A percentile compares a stretch with the other conserved stretches of the same genome.
Conservation (phyloP, 768 basidiomycete species). For the Favolaschia claudopus region DNA sequence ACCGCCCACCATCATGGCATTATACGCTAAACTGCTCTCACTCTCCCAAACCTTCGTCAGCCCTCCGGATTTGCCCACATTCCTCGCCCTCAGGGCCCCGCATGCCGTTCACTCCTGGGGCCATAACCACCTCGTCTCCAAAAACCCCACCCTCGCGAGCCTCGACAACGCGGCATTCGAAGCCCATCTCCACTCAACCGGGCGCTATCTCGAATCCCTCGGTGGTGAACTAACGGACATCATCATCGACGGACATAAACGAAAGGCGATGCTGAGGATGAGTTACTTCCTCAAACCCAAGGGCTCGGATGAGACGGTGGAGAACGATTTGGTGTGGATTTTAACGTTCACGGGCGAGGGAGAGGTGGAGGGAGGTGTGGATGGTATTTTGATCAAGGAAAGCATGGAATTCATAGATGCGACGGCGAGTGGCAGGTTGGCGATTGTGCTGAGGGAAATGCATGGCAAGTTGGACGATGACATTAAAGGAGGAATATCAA, state of each 20-base stretch:
- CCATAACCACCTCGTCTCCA: not conserved
- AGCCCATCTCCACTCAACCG: not conserved
- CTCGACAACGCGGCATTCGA: not conserved
- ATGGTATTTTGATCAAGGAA: conserved; percentile 8
- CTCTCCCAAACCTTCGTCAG: not conserved
- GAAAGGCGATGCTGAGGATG: not conserved
- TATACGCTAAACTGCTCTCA: not conserved
- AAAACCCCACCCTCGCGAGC: not conserved
- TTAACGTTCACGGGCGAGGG: conserved; percentile 8
- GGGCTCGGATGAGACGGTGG: conserved; percentile 27
- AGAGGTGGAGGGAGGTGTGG: conserved; percentile 9
- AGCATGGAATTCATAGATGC: conserved; percentile 14
- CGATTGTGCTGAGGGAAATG: not conserved
- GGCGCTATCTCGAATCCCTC: not conserved
- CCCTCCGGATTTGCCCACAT: not conserved
- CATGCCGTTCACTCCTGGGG: not conserved
- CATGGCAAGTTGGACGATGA: conserved; percentile 6
- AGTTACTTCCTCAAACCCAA: conserved; percentile 18
- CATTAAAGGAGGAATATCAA: not conserved
- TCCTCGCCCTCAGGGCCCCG: not conserved
- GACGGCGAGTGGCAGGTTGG: not conserved
- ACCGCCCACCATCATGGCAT: no score
- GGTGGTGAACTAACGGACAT: not conserved
- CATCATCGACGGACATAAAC: not conserved
- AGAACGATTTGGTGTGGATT: conserved; percentile 29